Conservation (phyloP, 2,329 filamentous ascomycete genomes). For the Pseudocercospora eumusae region DNA sequence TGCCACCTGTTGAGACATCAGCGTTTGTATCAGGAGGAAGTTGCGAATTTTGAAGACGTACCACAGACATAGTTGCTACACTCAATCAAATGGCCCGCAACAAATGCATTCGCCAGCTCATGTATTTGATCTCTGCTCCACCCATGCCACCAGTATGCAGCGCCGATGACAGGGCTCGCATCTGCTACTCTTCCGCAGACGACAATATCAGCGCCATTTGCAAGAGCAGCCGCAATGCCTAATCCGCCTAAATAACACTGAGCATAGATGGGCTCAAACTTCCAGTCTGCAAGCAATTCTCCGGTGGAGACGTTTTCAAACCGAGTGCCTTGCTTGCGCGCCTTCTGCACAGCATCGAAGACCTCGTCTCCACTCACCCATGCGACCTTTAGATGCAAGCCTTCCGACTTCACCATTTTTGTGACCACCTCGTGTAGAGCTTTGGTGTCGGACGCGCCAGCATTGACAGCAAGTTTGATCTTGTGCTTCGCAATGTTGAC, state of each 20-base stretch:
- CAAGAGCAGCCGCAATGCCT: slow-evolving; percentile 47
- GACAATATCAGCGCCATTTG: slow-evolving; percentile 48
- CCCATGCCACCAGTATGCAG: slow-evolving; percentile 49
- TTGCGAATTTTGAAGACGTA: background rate
- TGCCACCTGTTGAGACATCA: slow-evolving; percentile 36
- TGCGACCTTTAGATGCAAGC: slow-evolving; percentile 50
- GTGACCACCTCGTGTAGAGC: slow-evolving; percentile 52
- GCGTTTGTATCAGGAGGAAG: background rate
- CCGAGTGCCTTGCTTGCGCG: slow-evolving; percentile 40
- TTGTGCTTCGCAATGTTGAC: slow-evolving; percentile 50
- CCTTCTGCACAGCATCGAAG: slow-evolving; percentile 39
- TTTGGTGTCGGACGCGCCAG: slow-evolving; percentile 58
- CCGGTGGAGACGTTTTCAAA: slow-evolving; percentile 45
- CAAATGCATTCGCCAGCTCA: slow-evolving; percentile 46
- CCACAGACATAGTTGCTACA: slow-evolving; percentile 47
- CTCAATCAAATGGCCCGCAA: slow-evolving; percentile 49
- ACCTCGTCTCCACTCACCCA: slow-evolving; percentile 52
- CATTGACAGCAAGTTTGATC: slow-evolving; percentile 60
- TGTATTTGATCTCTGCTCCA: slow-evolving; percentile 45
- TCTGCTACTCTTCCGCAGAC: slow-evolving; percentile 50
- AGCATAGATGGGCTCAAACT: slow-evolving; percentile 37
- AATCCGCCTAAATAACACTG: slow-evolving; percentile 49
- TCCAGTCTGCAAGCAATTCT: slow-evolving; percentile 41
- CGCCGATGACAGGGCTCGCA: slow-evolving; percentile 48
- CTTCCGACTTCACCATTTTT: slow-evolving; percentile 38